A percentile compares a stretch with the other conserved stretches of the same genome.
These are phyloP conservation scores for Panaeolus cyanescens DNA, from an alignment of 768 basidiomycete species.

Conservation along the genomic window DNA sequence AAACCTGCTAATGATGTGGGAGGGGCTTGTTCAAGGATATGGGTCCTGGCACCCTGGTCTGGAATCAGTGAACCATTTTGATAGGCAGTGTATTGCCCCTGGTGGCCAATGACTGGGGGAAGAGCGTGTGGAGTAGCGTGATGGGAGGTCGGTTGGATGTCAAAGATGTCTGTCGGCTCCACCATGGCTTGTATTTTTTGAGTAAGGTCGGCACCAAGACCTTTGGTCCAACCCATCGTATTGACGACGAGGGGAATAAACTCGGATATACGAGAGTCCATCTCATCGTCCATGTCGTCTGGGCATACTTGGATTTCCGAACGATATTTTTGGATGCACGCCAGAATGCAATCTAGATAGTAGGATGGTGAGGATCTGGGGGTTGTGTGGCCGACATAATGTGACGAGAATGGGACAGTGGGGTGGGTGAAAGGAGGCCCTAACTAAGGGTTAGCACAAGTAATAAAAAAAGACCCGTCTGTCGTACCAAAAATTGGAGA, in stretches of 20 bases:
- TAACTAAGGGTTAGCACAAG: slow-evolving; percentile 24
- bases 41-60: slow-evolving; percentile 25
- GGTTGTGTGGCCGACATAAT: slow-evolving; percentile 80
- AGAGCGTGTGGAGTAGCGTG: slow-evolving; percentile 13
- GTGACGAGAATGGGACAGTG: slow-evolving; percentile 66
- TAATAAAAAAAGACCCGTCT: not conserved
- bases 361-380: slow-evolving; percentile 76
- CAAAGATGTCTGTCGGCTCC: slow-evolving; percentile 62
- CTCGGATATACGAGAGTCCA: slow-evolving; percentile 47
- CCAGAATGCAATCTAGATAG: slow-evolving; percentile 71
- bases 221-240: slow-evolving; percentile 97
- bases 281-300: slow-evolving; percentile 22
- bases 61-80: slow-evolving; percentile 8
- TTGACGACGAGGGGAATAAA: slow-evolving; percentile 86
- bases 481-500: slow-evolving; percentile 66
- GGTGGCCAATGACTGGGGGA: not conserved
- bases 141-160: slow-evolving; percentile 37
- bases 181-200: slow-evolving; percentile 67
- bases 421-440: slow-evolving; percentile 91
- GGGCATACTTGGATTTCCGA: slow-evolving; percentile 63
- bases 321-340: slow-evolving; percentile 67
- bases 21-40: slow-evolving; percentile 48
- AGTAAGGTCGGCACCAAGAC: slow-evolving; percentile 83
- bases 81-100: slow-evolving; percentile 11
- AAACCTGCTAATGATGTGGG: slow-evolving; percentile 40